A percentile compares a stretch with the other conserved stretches of the same genome.
Evolutionary conservation across 148 eudicot species (phyloP).

Genomic region (Arctostaphylos glauca): DNA sequence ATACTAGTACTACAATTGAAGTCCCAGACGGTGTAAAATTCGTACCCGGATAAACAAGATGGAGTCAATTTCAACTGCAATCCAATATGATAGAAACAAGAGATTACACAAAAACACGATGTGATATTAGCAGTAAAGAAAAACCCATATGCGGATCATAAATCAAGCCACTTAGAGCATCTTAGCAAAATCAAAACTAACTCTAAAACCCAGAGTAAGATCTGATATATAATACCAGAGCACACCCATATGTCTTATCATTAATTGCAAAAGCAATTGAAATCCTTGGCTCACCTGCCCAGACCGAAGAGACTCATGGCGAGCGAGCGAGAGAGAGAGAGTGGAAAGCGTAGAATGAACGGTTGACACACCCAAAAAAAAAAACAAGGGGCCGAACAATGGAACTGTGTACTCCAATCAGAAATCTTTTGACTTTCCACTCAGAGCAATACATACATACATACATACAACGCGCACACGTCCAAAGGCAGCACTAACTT

Average conservation of each 20-base stretch:
- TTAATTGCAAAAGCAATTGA: slow-evolving; percentile 3
- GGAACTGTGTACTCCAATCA: background rate
- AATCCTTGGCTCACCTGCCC: slow-evolving; percentile 52
- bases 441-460: background rate
- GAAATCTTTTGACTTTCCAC: slow-evolving; percentile 10
- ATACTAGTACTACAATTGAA: background rate
- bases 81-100: background rate
- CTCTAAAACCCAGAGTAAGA: slow-evolving; percentile 5
- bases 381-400: background rate
- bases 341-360: slow-evolving; percentile 3
- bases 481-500: background rate
- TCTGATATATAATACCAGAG: background rate
- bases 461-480: background rate
- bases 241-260: background rate
- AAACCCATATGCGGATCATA: background rate
- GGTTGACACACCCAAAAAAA: background rate
- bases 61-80: background rate
- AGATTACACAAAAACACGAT: slow-evolving; percentile 6
- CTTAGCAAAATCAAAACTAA: slow-evolving; percentile 14
- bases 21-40: background rate
- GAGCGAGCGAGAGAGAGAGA: slow-evolving; percentile 11
- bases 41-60: no score
- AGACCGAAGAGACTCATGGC: slow-evolving; percentile 89
- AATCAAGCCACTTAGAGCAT: background rate
- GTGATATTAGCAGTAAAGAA: background rate